These are phyloP conservation scores for Fagopyrum esculentum DNA, from an alignment of 148 eudicot genomes.

Conservation along the genomic window DNA sequence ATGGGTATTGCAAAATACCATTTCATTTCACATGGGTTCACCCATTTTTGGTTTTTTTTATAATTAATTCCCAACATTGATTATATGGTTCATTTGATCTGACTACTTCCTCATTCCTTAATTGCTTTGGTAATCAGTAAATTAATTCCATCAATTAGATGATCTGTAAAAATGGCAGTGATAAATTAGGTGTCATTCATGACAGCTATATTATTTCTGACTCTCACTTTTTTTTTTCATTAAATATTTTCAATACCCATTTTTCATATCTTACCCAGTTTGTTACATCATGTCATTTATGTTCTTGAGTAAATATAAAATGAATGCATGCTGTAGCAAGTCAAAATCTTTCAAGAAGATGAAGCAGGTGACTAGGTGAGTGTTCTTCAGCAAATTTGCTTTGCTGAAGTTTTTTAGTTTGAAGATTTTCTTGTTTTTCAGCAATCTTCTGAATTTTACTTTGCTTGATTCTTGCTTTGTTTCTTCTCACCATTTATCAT, in stretches of 20 bases:
- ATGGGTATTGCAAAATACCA: neutral
- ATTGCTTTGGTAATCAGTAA: neutral
- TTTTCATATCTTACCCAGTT: neutral
- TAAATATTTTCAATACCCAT: neutral
- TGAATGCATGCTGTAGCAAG: neutral
- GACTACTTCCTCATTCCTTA: neutral
- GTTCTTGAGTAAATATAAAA: neutral
- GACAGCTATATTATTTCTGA: neutral
- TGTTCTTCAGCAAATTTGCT: neutral
- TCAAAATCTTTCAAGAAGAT: slow-evolving; percentile 2
- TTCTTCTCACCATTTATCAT: neutral
- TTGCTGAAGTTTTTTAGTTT: neutral
- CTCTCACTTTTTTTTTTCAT: neutral
- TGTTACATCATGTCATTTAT: slow-evolving; percentile 9
- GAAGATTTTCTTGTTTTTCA: neutral
- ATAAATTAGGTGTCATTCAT: neutral
- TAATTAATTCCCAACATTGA: no score
- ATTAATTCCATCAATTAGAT: neutral
- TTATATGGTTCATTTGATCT: neutral
- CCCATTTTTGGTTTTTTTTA: neutral
- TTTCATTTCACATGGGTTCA: neutral
- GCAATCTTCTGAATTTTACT: neutral
- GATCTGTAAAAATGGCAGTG: slow-evolving; percentile 1
- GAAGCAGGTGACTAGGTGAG: slow-evolving; percentile 4
- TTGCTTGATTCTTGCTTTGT: neutral